Percentiles rank a stretch among this genome's conserved stretches.
Evolutionary conservation across 2,329 filamentous ascomycete genomes (phyloP).

Genomic region (Periconia digitata): DNA sequence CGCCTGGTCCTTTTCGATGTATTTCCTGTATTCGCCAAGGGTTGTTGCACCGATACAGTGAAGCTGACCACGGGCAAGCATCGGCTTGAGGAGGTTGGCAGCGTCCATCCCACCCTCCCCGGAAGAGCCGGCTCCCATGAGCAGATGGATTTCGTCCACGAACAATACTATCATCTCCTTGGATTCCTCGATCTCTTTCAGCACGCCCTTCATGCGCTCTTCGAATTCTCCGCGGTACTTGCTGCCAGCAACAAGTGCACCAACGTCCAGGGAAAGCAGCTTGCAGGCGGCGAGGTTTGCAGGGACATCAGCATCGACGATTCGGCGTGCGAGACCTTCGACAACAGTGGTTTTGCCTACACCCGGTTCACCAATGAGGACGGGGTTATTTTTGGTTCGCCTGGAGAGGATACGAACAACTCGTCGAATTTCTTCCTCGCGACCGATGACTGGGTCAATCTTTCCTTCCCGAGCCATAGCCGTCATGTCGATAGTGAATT

Average conservation of each 20-base stretch:
- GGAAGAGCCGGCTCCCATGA: slow-evolving; percentile 94
- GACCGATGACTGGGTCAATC: slow-evolving; percentile 94
- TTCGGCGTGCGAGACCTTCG: slow-evolving; percentile 90
- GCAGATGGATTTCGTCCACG: slow-evolving; percentile 96
- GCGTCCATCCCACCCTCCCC: slow-evolving; percentile 99
- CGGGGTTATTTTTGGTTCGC: slow-evolving; percentile 97
- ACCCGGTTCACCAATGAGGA: slow-evolving; percentile 96
- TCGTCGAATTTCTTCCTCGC: slow-evolving; percentile 92
- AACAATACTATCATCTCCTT: slow-evolving; percentile 98
- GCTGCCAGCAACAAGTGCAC: slow-evolving; percentile 91
- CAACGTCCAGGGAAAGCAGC: slow-evolving; percentile 91
- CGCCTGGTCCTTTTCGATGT: slow-evolving; percentile 97
- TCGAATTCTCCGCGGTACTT: slow-evolving; percentile 99
- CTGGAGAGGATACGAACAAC: slow-evolving; percentile 90
- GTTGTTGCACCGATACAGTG: slow-evolving; percentile 99
- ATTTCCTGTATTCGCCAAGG: slow-evolving; percentile 93
- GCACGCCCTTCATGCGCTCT: slow-evolving; percentile 97
- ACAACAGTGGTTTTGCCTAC: slow-evolving; percentile 98
- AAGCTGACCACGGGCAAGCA: slow-evolving; percentile 93
- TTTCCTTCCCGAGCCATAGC: slow-evolving; percentile 94
- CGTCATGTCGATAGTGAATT: slow-evolving; percentile 99
- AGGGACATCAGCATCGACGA: slow-evolving; percentile 94
- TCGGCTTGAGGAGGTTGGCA: slow-evolving; percentile 95
- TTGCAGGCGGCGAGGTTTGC: slow-evolving; percentile 93
- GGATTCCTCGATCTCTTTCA: slow-evolving; percentile 93